Conservation (phyloP, 2,329 filamentous ascomycete genomes). For the Fusarium marasasianum region DNA sequence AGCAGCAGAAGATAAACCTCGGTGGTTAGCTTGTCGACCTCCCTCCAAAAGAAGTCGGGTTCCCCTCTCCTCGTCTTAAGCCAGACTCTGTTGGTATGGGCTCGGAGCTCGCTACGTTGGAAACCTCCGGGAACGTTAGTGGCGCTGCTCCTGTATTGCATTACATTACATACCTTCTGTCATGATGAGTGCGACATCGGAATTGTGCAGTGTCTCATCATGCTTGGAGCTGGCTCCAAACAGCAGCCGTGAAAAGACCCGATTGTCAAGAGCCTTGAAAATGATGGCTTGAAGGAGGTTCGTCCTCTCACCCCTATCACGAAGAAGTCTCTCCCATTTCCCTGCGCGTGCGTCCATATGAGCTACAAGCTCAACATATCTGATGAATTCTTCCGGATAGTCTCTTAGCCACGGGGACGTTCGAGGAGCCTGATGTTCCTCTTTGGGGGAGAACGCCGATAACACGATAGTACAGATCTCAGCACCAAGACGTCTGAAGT, state of each 20-base stretch:
- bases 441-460: slow-evolving; percentile 29
- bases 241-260: slow-evolving; percentile 43
- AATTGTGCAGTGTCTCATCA: slow-evolving; percentile 27
- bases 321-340: slow-evolving; percentile 45
- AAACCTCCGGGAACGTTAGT: slow-evolving; percentile 42
- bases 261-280: slow-evolving; percentile 40
- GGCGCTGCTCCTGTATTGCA: background rate
- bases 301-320: slow-evolving; percentile 31
- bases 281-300: slow-evolving; percentile 45
- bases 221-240: slow-evolving; percentile 47
- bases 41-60: slow-evolving; percentile 44
- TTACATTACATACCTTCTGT: slow-evolving; percentile 41
- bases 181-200: slow-evolving; percentile 39
- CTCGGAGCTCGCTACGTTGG: slow-evolving; percentile 39
- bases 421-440: background rate
- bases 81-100: slow-evolving; percentile 39
- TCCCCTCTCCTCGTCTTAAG: slow-evolving; percentile 28
- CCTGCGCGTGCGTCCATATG: slow-evolving; percentile 37
- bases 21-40: slow-evolving; percentile 43
- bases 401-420: slow-evolving; percentile 39
- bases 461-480: slow-evolving; percentile 38
- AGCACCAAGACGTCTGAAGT: slow-evolving; percentile 33
- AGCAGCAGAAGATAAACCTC: slow-evolving; percentile 39
- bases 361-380: slow-evolving; percentile 42
- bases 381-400: slow-evolving; percentile 38